A percentile compares a stretch with the other conserved stretches of the same genome.
These are phyloP conservation scores for Metarhizium album DNA, from an alignment of 2,329 filamentous ascomycete genomes.

Conservation along the genomic window DNA sequence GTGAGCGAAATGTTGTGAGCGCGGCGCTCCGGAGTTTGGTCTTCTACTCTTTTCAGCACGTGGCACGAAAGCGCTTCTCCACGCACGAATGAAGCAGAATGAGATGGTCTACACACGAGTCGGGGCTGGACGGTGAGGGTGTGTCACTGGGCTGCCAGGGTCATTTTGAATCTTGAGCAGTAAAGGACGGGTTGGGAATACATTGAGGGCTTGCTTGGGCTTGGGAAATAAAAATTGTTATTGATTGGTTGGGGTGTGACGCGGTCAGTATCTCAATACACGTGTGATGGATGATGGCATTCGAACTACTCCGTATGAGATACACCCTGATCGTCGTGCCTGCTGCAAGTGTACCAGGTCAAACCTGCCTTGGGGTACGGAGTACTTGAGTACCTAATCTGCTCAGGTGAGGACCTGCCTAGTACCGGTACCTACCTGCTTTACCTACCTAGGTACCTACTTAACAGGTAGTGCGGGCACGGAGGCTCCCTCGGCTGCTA, in stretches of 20 bases:
- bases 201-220: not conserved
- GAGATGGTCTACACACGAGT: conserved; percentile 19
- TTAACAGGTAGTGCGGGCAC: too few species aligned
- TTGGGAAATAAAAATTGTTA: not conserved
- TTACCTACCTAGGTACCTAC: too few species aligned
- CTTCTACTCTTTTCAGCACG: conserved; percentile 29
- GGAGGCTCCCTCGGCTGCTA: not conserved
- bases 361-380: too few species aligned
- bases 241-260: not conserved
- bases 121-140: conserved; percentile 12
- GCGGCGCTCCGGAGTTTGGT: conserved; percentile 39
- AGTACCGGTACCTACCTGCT: too few species aligned
- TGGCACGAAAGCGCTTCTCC: conserved; percentile 40
- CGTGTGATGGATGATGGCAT: not conserved
- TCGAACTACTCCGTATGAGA: not conserved
- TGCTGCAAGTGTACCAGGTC: too few species aligned
- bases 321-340: too few species aligned
- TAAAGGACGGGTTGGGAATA: not conserved
- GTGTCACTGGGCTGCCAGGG: not conserved
- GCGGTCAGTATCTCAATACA: not conserved
- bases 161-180: not conserved
- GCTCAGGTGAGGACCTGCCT: too few species aligned
- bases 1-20: conserved; percentile 29
- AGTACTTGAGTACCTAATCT: too few species aligned
- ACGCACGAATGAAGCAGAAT: conserved; percentile 24